Base-by-base conservation (phyloP, 441 rosid species). In the Euphorbia corollata region DNA sequence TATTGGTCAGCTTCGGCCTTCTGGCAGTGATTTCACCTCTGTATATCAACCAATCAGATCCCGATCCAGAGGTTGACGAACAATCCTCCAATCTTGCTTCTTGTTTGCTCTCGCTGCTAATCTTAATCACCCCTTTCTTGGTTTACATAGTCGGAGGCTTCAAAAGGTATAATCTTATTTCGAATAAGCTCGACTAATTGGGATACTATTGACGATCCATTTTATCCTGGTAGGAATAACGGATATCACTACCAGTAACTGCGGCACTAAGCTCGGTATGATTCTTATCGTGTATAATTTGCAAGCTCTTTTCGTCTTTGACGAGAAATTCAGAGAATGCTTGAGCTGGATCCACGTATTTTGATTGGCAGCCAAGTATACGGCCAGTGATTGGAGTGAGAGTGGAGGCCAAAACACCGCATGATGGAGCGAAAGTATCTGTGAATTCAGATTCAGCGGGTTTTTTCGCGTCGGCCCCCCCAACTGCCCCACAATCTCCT, bases 1-100 rank as follows among this genome's bases (percentile, higher is more conserved):
- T 78, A 62, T 88, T 89, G 18, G 80, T 90, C 53, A 75, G 79
- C 68, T 75, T 92, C 66, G 80, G 78, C 0, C 47, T 88, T 48
- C 65, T 87, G 18, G 94, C 92, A 0, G 81, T 87, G 71, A 59
- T 88, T 66, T 92, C 98, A 19, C 96, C 98, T 43, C 92, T 90
- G 50, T 90, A 80, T 71, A 81, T 90, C 5, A 73, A 88, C 71
- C 68, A 83, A 66, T 69, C 82, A 0, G 78, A 24, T 0, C 34
- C 41, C 32, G 91, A 88, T 23, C 41, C 61, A 36, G 95, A 88
- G 53, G 62, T 59, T 6, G 94, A 88, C 0, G 88, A 79, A 61
- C 78, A 81, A 59, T 58, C 78, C 38, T 74, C 81, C 61, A 60
- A 74, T 70, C 72, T 86, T 18, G 63, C 78, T 61, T 64, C 79